Conservation (phyloP, 331 rosid species). For the Rosa hybrid region DNA sequence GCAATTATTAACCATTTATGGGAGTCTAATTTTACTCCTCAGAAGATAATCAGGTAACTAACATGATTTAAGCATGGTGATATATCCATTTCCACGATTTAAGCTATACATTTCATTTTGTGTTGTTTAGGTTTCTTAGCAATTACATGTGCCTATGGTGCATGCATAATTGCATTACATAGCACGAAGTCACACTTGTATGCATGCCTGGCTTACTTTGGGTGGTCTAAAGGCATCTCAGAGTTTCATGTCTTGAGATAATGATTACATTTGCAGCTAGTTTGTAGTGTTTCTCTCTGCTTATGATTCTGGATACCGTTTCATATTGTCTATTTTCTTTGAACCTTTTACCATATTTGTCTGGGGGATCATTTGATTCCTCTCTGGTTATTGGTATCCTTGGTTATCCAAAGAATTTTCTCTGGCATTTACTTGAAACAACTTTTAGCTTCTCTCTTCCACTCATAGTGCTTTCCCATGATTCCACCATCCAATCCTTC, state of each 20-base stretch:
- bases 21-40: constrained; percentile 97
- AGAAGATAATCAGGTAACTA: constrained; percentile 67
- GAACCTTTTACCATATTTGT: neutral
- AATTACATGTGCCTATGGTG: neutral
- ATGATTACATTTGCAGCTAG: neutral
- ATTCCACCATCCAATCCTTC: neutral
- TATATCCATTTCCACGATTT: neutral
- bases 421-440: neutral
- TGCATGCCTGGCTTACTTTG: neutral
- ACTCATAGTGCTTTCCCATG: neutral
- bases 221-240: neutral
- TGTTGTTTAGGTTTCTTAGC: neutral
- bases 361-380: neutral
- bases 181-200: neutral
- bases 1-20: constrained; percentile 77
- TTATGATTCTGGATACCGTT: neutral
- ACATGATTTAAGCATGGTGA: neutral
- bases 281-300: neutral
- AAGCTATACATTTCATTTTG: neutral
- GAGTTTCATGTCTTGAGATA: neutral
- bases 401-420: neutral
- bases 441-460: neutral
- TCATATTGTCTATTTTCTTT: neutral
- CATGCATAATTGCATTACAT: neutral
- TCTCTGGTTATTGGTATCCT: neutral